Base-by-base conservation (phyloP, 2,329 filamentous ascomycete species). In the Fusarium globosum region DNA sequence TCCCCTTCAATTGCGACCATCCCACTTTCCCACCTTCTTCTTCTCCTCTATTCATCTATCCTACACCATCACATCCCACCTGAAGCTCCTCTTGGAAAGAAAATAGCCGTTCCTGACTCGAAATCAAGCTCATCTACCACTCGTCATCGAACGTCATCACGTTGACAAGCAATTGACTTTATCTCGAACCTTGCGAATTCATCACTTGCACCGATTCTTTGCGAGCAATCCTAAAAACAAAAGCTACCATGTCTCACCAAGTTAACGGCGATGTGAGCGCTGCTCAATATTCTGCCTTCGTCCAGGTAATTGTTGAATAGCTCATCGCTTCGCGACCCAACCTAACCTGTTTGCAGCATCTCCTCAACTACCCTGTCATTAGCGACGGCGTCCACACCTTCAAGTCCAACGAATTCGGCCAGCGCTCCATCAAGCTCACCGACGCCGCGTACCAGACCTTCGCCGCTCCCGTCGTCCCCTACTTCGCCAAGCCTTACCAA, bases 321-420 rank as follows among this genome's bases (percentile, higher is more conserved):
- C 12, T 13, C 21, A 28, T 26, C 13, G 39, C 30, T 46, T 45
- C 18, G 52, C 46, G 23, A 41, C 30, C 4, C 21, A 21, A 30
- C 59, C 33, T 69, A 42, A 65, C 55, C 51, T 41, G 45, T 77
- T 46, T 41, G 11, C 38, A 97, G 94, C 95, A 98, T 81, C 88
- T 98, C 72, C 88, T 91, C 77, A 92, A 92, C 75, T 97, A 97
- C 84, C 96, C 96, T 45, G 84, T 97, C 75, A 89, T 98, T 80
- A 90, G 90, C 80, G 94, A 97, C 82, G 86, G 91, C 79, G 90
- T 97, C 83, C 86, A 89, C 69, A 91, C 90, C 80, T 92, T 97
- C 88, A 94, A 95, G 84, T 86, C 89, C 80, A 94, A 96, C 85
- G 92, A 94, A 57, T 92, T 94, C 80, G 95, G 94, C 80, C 92